Evolutionary conservation across 495 filamentous ascomycete genomes (phyloP).

Genomic region (Xylaria acuta): DNA sequence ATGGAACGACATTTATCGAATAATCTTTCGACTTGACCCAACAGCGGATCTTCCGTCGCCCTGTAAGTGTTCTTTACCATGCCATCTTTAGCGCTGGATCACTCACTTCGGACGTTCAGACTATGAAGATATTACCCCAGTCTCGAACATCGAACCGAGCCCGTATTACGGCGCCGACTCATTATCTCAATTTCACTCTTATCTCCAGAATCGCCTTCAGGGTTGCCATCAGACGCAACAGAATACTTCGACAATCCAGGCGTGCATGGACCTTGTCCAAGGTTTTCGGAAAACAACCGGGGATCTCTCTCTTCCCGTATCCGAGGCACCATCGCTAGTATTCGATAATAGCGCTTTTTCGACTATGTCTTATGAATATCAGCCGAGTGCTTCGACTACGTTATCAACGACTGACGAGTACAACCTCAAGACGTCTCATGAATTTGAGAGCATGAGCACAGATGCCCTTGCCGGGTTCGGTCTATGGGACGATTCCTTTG

Average conservation of each 20-base stretch:
- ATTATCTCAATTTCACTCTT: conserved; percentile 7
- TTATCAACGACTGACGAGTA: not conserved
- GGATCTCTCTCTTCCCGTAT: not conserved
- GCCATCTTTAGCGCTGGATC: not conserved
- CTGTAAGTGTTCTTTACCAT: not conserved
- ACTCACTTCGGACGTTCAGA: not conserved
- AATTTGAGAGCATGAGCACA: not conserved
- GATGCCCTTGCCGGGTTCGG: not conserved
- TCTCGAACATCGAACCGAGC: not conserved
- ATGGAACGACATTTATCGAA: conserved; percentile 8
- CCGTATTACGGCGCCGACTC: not conserved
- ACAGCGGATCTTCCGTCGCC: not conserved
- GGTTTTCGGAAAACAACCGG: not conserved
- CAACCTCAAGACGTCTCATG: not conserved
- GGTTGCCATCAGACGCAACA: not conserved
- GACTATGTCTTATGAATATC: not conserved
- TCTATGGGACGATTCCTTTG: not conserved
- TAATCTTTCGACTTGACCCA: not conserved
- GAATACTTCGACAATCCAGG: not conserved
- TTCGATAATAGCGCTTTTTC: not conserved
- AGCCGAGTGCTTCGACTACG: not conserved
- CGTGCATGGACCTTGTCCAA: not conserved
- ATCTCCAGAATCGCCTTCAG: not conserved
- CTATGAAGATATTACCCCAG: not conserved
- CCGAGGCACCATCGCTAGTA: conserved; percentile 5